These are phyloP conservation scores for Dendrobium nobile DNA, from an alignment of 106 monocot species.

Conservation along the genomic window DNA sequence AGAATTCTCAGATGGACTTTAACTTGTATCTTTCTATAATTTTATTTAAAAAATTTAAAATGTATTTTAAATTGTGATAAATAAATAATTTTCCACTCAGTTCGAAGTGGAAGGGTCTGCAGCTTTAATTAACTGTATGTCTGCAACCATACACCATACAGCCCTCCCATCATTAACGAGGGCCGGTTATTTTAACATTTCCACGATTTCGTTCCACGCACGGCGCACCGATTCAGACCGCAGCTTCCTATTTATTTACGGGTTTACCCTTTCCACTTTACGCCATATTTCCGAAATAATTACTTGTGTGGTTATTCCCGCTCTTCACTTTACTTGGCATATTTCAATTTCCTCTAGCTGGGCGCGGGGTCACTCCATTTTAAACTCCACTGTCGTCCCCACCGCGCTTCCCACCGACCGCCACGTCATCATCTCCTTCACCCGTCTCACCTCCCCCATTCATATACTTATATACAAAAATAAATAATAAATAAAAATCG, in stretches of 20 bases:
- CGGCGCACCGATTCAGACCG: not conserved
- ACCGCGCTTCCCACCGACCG: not conserved
- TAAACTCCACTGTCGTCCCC: not conserved
- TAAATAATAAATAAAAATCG: not conserved
- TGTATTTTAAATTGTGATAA: too few relatives aligned
- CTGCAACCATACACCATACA: too few relatives aligned
- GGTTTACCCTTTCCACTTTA: not conserved
- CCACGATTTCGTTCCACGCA: constrained; percentile 1
- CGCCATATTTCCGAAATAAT: too few relatives aligned
- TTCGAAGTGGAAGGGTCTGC: too few relatives aligned
- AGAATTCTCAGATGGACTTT: too few relatives aligned
- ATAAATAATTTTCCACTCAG: too few relatives aligned
- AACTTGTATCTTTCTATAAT: too few relatives aligned
- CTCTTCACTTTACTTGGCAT: not conserved
- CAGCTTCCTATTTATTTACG: not conserved
- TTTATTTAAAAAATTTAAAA: too few relatives aligned
- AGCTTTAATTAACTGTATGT: too few relatives aligned
- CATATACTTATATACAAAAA: not conserved
- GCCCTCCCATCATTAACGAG: too few relatives aligned
- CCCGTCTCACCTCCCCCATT: not conserved
- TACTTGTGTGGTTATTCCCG: not conserved
- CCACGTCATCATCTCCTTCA: not conserved
- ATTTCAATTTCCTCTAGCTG: not conserved
- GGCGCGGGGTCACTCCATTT: constrained; percentile 2
- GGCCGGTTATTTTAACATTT: too few relatives aligned